These are phyloP conservation scores for Trichosanthes cucumerina DNA, from an alignment of 306 rosid genomes.

Conservation along the genomic window DNA sequence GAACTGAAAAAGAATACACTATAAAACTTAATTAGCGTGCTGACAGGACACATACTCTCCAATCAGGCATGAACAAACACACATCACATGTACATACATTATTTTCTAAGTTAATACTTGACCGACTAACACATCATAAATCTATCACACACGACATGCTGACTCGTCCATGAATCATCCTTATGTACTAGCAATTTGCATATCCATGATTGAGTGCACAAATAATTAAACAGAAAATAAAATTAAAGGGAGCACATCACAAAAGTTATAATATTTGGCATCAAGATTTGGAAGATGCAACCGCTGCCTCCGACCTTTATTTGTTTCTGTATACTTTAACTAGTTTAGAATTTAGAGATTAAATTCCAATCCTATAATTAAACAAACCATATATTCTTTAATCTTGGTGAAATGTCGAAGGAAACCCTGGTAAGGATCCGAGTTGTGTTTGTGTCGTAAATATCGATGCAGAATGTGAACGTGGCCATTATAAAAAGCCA, in stretches of 20 bases:
- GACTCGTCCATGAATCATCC: background rate
- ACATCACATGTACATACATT: too few relatives aligned
- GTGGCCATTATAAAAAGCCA: background rate
- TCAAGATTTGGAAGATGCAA: background rate
- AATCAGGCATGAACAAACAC: background rate
- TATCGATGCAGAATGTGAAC: background rate
- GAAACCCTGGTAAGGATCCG: background rate
- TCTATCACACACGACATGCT: background rate
- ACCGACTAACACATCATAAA: background rate
- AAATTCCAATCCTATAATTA: too few relatives aligned
- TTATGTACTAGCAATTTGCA: background rate
- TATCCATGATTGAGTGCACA: background rate
- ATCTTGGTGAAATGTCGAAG: background rate
- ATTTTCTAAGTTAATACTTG: background rate
- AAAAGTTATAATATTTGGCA: background rate
- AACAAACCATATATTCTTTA: too few relatives aligned
- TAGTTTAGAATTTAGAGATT: background rate
- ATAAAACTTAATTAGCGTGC: too few relatives aligned
- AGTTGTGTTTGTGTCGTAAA: background rate
- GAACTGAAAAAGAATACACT: background rate
- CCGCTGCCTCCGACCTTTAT: background rate
- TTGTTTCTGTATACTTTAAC: background rate
- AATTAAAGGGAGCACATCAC: background rate
- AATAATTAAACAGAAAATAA: background rate
- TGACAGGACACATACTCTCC: too few relatives aligned